phyloP scores from a whole-genome alignment of 2,329 filamentous ascomycete species.

The Rutstroemia sp. region DNA sequence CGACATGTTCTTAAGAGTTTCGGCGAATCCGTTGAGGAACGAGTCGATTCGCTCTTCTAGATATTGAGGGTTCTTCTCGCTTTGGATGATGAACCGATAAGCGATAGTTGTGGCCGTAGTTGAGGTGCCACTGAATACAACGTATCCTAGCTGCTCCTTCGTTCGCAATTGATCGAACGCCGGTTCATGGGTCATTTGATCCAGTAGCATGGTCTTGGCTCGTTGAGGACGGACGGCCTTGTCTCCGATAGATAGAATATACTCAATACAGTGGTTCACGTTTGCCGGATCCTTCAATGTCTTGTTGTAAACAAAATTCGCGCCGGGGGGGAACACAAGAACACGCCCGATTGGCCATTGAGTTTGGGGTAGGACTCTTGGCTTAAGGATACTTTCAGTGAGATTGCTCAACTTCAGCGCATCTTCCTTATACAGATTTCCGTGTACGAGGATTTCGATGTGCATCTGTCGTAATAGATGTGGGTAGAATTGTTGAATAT shows the following conservation, averaged over 20 bases:
- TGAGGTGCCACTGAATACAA: slow-evolving; percentile 78
- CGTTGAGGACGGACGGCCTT: slow-evolving; percentile 61
- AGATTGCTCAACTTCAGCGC: slow-evolving; percentile 78
- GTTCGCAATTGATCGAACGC: slow-evolving; percentile 92
- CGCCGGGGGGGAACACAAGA: slow-evolving; percentile 68
- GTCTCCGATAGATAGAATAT: slow-evolving; percentile 63
- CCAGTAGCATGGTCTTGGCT: slow-evolving; percentile 72
- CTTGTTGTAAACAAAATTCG: slow-evolving; percentile 78
- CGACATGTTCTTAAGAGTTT: slow-evolving; percentile 65
- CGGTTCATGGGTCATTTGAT: slow-evolving; percentile 88
- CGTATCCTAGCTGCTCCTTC: slow-evolving; percentile 95
- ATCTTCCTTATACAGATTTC: slow-evolving; percentile 92
- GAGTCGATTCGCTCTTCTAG: slow-evolving; percentile 81
- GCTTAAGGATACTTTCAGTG: slow-evolving; percentile 69
- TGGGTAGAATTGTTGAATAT: slow-evolving; percentile 70
- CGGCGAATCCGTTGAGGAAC: slow-evolving; percentile 64
- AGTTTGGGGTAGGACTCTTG: slow-evolving; percentile 62
- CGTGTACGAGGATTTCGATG: slow-evolving; percentile 81
- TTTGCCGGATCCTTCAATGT: slow-evolving; percentile 80
- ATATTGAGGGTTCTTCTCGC: slow-evolving; percentile 76
- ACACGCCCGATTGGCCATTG: slow-evolving; percentile 78
- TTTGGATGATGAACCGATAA: slow-evolving; percentile 88
- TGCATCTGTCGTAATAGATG: slow-evolving; percentile 77
- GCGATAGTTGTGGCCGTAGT: slow-evolving; percentile 71
- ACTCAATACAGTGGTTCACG: slow-evolving; percentile 80